A percentile compares a stretch with the other conserved stretches of the same genome.
phyloP scores from a whole-genome alignment of 495 filamentous ascomycete genomes.

The Neurospora sp. region DNA sequence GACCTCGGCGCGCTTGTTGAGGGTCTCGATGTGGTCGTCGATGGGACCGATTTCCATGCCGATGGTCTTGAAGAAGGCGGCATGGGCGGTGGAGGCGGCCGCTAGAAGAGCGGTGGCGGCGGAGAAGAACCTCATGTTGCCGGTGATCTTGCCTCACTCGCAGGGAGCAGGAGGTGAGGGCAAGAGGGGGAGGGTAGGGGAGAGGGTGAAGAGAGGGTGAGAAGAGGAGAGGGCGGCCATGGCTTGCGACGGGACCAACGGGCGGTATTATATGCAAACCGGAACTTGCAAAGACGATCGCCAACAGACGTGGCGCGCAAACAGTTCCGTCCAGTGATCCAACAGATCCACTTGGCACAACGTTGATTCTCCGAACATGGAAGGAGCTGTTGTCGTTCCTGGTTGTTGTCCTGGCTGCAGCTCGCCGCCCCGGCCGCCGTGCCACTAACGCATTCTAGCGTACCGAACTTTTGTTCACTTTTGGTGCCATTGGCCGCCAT shows the following conservation, averaged over 20 bases:
- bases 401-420: neutral
- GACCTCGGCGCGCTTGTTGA: conserved; percentile 14
- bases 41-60: conserved; percentile 19
- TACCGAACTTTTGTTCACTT: neutral
- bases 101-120: conserved; percentile 7
- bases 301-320: neutral
- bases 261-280: neutral
- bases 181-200: neutral
- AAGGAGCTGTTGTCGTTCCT: neutral
- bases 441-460: neutral
- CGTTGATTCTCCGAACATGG: neutral
- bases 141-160: neutral
- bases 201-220: neutral
- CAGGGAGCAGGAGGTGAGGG: neutral
- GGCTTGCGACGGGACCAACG: neutral
- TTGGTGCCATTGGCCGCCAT: neutral
- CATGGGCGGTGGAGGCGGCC: conserved; percentile 1
- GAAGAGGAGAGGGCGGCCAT: neutral
- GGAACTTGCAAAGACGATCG: neutral
- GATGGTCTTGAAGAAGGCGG: conserved; percentile 4
- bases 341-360: neutral
- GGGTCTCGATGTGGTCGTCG: conserved; percentile 6
- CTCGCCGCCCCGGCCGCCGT: neutral
- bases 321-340: neutral
- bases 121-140: neutral